These are phyloP conservation scores for Ailanthus altissimus DNA, from an alignment of 345 rosid species.

Conservation along the genomic window DNA sequence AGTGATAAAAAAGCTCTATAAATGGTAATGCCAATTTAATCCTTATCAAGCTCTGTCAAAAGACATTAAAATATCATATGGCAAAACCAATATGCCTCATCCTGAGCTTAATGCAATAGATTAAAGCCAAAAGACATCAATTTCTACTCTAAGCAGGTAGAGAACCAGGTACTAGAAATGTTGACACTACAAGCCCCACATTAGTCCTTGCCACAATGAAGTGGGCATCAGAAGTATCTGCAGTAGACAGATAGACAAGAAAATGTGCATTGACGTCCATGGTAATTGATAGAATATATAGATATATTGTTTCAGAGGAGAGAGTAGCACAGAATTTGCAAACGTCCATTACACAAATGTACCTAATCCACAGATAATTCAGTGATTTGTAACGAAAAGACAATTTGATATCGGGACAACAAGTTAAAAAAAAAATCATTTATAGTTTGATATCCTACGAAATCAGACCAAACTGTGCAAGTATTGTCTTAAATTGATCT, in stretches of 20 bases:
- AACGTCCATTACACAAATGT: background rate
- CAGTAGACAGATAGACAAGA: background rate
- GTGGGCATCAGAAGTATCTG: background rate
- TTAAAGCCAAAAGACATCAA: background rate
- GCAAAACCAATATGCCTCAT: background rate
- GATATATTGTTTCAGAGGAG: background rate
- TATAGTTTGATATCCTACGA: background rate
- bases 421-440: too few species aligned
- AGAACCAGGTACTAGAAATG: background rate
- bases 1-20: too few species aligned
- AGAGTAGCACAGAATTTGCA: background rate
- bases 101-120: background rate
- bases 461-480: background rate
- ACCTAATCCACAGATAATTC: background rate
- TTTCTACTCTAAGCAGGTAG: background rate
- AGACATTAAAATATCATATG: background rate
- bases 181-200: background rate
- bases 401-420: background rate
- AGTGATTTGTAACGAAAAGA: background rate
- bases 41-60: too few species aligned
- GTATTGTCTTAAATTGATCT: background rate
- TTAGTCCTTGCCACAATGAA: background rate
- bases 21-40: too few species aligned
- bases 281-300: background rate
- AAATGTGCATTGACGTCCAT: background rate